Base-by-base conservation (phyloP, 2,329 filamentous ascomycete genomes). In the Aspergillus sp. region DNA sequence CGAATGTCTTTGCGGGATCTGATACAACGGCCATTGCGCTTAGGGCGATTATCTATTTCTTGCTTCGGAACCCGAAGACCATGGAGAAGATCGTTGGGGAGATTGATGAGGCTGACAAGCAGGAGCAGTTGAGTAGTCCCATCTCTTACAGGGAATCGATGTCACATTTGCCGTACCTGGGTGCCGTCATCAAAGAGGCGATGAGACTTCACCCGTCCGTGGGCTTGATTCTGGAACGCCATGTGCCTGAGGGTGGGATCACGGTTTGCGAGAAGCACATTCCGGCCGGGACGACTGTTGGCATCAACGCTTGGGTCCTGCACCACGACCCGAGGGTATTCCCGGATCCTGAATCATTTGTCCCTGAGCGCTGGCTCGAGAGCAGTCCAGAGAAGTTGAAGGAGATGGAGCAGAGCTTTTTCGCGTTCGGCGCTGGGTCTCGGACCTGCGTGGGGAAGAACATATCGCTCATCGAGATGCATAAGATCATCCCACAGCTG, bases 171-270 rank as follows among this genome's bases (percentile, higher is more conserved):
- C 84, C 85, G 0, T 95, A 93, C 70, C 83, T 95, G 5, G 88
- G 92, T 66, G 90, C 89, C 3, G 87, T 86, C 55, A 82, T 93
- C 65, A 90, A 93, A 67, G 90, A 95, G 71, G 84, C 87, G 3
- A 90, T 93, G 76, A 83, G 89, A 11, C 71, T 91, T 64, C 88
- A 93, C 68, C 90, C 90, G 0, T 88, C 89, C 0, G 82, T 88
- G 0, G 89, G 89, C 0, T 76, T 92, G 3, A 85, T 87, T 0
- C 79, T 93, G 43, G 90, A 93, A 73, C 83, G 90, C 60, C 78
- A 92, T 44, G 87, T 90, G 0, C 90, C 89, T 0, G 0, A 87
- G 89, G 57, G 88, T 91, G 0, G 89, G 11, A 36, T 51, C 18
- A 50, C 30, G 11, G 41, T 61, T 17, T 47, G 49, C 13, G 49